phyloP scores from a whole-genome alignment of 1,284 basidiomycete species.

The Ceratobasidium sp. region DNA sequence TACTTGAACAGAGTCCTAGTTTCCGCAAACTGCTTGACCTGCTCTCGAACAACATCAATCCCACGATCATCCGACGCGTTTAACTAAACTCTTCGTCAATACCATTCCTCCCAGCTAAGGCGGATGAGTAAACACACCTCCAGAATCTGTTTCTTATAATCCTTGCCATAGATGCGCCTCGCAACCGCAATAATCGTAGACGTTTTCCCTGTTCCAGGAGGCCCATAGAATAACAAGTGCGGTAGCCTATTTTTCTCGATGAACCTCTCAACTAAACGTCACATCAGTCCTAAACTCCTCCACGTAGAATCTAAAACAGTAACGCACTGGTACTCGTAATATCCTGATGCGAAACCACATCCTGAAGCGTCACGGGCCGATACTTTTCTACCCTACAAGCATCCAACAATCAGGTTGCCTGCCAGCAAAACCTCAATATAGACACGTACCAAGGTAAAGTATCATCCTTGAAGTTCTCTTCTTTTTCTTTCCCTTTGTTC shows the following conservation, averaged over 20 bases:
- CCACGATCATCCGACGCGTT: conserved; percentile 99
- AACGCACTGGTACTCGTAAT: conserved; percentile 90
- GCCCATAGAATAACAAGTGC: conserved; percentile 97
- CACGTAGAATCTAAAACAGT: not conserved
- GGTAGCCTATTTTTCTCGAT: conserved; percentile 95
- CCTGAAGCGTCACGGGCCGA: conserved; percentile 85
- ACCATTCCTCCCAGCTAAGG: not conserved
- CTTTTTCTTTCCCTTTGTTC: conserved; percentile 78
- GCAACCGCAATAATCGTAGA: conserved; percentile 98
- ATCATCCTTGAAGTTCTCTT: conserved; percentile 65
- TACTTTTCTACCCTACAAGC: conserved; percentile 92
- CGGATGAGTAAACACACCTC: conserved; percentile 71
- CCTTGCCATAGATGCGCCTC: conserved; percentile 88
- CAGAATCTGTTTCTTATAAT: conserved; percentile 90
- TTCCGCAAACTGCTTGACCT: conserved; percentile 98
- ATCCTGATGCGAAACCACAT: conserved; percentile 94
- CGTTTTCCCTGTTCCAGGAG: conserved; percentile 98
- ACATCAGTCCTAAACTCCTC: not conserved
- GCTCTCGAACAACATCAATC: conserved; percentile 97
- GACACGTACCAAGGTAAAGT: conserved; percentile 76
- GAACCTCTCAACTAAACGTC: conserved; percentile 87
- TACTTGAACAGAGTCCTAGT: conserved; percentile 84
- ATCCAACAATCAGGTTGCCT: not conserved
- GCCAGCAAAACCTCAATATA: conserved; percentile 32
- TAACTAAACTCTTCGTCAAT: conserved; percentile 64